phyloP scores from a whole-genome alignment of 2,329 filamentous ascomycete species.

The Didymella glomerata region DNA sequence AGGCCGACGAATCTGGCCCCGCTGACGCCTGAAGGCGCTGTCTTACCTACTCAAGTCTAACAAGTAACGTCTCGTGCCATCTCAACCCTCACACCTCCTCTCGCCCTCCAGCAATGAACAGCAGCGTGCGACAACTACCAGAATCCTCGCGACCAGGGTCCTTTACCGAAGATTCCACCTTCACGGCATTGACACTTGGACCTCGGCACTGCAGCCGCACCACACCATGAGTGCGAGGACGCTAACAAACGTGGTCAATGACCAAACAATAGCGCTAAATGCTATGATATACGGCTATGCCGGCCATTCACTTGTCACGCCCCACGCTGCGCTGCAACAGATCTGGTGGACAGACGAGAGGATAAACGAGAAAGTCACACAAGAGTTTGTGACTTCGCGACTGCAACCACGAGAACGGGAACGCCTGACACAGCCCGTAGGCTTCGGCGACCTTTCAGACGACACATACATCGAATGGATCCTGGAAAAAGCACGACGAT shows the following conservation, averaged over 20 bases:
- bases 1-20: slow-evolving; percentile 39
- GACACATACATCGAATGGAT: slow-evolving; percentile 84
- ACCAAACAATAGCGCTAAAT: slow-evolving; percentile 57
- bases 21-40: slow-evolving; percentile 37
- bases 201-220: slow-evolving; percentile 18
- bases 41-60: slow-evolving; percentile 37
- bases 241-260: slow-evolving; percentile 53
- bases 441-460: slow-evolving; percentile 74
- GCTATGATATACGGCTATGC: slow-evolving; percentile 61
- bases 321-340: slow-evolving; percentile 58
- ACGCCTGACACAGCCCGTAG: slow-evolving; percentile 68
- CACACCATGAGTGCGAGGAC: slow-evolving; percentile 50
- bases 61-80: slow-evolving; percentile 19
- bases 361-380: slow-evolving; percentile 74
- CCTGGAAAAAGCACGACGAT: slow-evolving; percentile 69
- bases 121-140: slow-evolving; percentile 28
- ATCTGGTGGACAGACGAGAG: slow-evolving; percentile 76
- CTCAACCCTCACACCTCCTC: slow-evolving; percentile 16
- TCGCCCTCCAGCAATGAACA: slow-evolving; percentile 38
- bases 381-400: slow-evolving; percentile 71
- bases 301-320: slow-evolving; percentile 60
- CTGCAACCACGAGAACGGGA: slow-evolving; percentile 69
- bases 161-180: slow-evolving; percentile 25
- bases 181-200: slow-evolving; percentile 23
- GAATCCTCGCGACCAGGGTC: slow-evolving; percentile 30